phyloP scores from a whole-genome alignment of 2,329 filamentous ascomycete genomes.

The Taxawa tesnikishii region DNA sequence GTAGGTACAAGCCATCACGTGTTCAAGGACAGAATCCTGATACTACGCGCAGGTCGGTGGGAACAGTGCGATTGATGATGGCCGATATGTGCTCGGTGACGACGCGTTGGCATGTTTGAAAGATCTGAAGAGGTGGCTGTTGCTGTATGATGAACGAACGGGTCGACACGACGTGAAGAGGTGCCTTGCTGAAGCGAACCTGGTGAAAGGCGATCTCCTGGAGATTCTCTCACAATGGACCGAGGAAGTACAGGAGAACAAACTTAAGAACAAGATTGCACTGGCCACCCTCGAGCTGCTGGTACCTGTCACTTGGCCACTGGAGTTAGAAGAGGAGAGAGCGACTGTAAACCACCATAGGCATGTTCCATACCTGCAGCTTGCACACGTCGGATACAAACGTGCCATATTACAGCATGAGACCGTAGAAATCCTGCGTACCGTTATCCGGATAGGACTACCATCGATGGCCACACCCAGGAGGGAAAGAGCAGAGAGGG shows the following conservation, averaged over 20 bases:
- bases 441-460: constrained; percentile 66
- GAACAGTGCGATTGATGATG: constrained; percentile 64
- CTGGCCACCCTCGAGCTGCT: constrained; percentile 82
- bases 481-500: constrained; percentile 62
- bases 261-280: constrained; percentile 65
- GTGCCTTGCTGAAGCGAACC: constrained; percentile 80
- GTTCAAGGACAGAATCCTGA: constrained; percentile 5
- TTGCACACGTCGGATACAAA: constrained; percentile 85
- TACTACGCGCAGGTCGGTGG: constrained; percentile 61
- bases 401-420: constrained; percentile 76
- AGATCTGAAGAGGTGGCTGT: constrained; percentile 90
- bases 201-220: constrained; percentile 81
- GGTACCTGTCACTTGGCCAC: constrained; percentile 86
- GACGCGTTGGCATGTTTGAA: constrained; percentile 85
- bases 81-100: constrained; percentile 79
- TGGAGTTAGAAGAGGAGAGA: constrained; percentile 64
- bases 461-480: constrained; percentile 73
- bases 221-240: constrained; percentile 80
- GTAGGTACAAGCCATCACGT: constrained; percentile 36
- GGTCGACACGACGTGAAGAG: constrained; percentile 91
- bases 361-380: constrained; percentile 78
- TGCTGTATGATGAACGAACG: constrained; percentile 83
- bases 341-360: constrained; percentile 90
- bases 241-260: constrained; percentile 60
- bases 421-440: constrained; percentile 62